Conservation (phyloP, 2,329 filamentous ascomycete genomes). For the Calonectria montana region DNA sequence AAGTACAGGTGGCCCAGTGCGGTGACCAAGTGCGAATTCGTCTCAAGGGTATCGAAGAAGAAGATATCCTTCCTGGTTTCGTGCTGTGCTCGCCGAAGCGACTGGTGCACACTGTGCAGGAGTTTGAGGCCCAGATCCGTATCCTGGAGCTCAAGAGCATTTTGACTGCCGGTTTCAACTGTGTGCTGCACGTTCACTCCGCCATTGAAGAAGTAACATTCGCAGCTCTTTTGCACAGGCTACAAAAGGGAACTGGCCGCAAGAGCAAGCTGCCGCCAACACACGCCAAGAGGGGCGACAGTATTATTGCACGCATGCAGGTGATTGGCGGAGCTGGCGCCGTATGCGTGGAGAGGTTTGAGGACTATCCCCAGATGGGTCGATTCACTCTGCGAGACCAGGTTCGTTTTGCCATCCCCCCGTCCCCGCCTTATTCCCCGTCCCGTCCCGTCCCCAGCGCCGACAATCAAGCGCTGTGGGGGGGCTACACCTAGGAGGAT, state of each 20-base stretch:
- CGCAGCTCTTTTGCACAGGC: constrained; percentile 85
- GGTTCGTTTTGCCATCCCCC: constrained; percentile 60
- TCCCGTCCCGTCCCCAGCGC: constrained; percentile 25
- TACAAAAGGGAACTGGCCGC: constrained; percentile 92
- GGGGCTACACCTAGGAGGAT: constrained; percentile 10
- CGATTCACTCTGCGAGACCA: constrained; percentile 91
- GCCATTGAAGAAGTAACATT: constrained; percentile 99
- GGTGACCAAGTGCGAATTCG: constrained; percentile 95
- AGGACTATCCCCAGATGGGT: constrained; percentile 95
- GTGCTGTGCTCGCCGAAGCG: constrained; percentile 96
- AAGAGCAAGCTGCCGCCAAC: constrained; percentile 95
- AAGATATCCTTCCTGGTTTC: constrained; percentile 95
- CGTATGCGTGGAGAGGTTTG: constrained; percentile 94
- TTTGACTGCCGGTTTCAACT: constrained; percentile 94
- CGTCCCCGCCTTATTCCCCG: constrained; percentile 7
- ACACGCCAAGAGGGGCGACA: constrained; percentile 83
- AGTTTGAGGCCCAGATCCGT: constrained; percentile 96
- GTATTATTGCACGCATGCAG: constrained; percentile 93
- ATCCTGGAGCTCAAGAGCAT: constrained; percentile 96
- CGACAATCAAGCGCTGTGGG: not conserved
- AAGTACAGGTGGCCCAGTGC: constrained; percentile 82
- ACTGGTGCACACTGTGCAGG: constrained; percentile 87
- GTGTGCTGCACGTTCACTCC: constrained; percentile 95
- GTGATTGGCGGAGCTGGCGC: constrained; percentile 86
- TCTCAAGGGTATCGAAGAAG: constrained; percentile 94